phyloP scores from a whole-genome alignment of 129 eudicot genomes.

The Chrysanthemum lavandulifolium region DNA sequence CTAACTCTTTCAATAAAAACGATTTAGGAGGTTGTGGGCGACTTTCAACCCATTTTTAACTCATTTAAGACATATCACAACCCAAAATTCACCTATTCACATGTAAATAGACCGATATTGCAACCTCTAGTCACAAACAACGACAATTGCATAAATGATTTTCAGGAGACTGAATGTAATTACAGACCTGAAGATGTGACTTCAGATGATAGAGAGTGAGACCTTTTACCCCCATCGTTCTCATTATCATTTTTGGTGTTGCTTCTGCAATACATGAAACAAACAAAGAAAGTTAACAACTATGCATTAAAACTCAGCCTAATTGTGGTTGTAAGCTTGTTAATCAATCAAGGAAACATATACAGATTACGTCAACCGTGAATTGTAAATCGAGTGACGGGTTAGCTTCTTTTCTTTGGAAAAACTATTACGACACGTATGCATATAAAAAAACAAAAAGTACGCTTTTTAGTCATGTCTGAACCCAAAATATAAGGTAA shows the following conservation, averaged over 20 bases:
- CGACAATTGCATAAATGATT: not conserved
- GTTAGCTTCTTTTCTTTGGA: not conserved
- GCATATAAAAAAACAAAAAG: too few relatives aligned
- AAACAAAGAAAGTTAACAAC: conserved; percentile 15
- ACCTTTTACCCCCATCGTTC: conserved; percentile 84
- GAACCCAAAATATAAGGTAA: too few relatives aligned
- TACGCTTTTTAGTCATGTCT: too few relatives aligned
- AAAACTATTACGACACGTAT: not conserved
- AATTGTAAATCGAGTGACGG: not conserved
- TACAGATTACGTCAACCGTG: not conserved
- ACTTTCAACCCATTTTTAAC: too few relatives aligned
- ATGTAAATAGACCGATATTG: too few relatives aligned
- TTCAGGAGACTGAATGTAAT: not conserved
- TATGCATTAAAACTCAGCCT: conserved; percentile 11
- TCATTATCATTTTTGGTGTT: conserved; percentile 70
- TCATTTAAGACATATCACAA: too few relatives aligned
- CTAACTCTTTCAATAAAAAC: too few relatives aligned
- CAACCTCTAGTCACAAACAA: not conserved
- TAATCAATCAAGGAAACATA: not conserved
- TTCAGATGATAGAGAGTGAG: conserved; percentile 76
- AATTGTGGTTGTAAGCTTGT: not conserved
- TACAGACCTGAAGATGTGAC: conserved; percentile 71
- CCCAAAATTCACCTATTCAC: too few relatives aligned
- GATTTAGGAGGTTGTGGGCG: too few relatives aligned
- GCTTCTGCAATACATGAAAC: conserved; percentile 50